Evolutionary conservation across 805 yeast species (phyloP), one percentile per base, ranked within the genome.

Genomic region (Yamadazyma paraphyllophila): DNA sequence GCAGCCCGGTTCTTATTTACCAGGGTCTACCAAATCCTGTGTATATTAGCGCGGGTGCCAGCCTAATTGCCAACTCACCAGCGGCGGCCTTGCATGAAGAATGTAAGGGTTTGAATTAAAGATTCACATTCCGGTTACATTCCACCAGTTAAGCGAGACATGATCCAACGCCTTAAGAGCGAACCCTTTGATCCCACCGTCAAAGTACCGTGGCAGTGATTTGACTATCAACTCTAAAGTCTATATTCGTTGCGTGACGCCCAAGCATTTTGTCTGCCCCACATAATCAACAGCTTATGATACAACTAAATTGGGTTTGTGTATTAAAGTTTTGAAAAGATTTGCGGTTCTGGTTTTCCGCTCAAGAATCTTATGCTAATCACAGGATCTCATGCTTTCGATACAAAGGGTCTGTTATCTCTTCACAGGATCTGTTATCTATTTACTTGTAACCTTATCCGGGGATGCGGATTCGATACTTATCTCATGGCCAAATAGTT

Each of bases 11-110:
- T 10, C 24, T 36, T 27, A 16, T 36, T 36, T 26, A 36, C 38
- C 27, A 36, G 38, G 38, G 38, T 36, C 38, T 20, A 33, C 25
- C 38, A 2, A 8, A 3, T 36, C 38, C 38, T 36, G 38, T 17
- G n/a, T 20, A 36, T 11, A 2, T 24, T 12, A n/a, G 20, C 12
- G 38, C 38, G 38, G 20, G 12, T 13, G 9, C n/a, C 20, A 36
- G 38, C 26, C 29, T 20, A 20, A 20, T 20, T 20, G 24, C 24
- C 24, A 20, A 24, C 36, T 9, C 17, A 15, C 36, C 36, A 20
- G 20, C 36, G 36, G 36, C 36, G 36, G 36, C 24, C 36, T 20
- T 20, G 24, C 24, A 20, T 20, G 6, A 20, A 20, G 24, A 20
- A 20, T 20, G 24, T 20, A 20, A 20, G 24, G 24, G 24, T 20